Evolutionary conservation across 768 basidiomycete species (phyloP).

Genomic region (Phlebiopsis gigantea): DNA sequence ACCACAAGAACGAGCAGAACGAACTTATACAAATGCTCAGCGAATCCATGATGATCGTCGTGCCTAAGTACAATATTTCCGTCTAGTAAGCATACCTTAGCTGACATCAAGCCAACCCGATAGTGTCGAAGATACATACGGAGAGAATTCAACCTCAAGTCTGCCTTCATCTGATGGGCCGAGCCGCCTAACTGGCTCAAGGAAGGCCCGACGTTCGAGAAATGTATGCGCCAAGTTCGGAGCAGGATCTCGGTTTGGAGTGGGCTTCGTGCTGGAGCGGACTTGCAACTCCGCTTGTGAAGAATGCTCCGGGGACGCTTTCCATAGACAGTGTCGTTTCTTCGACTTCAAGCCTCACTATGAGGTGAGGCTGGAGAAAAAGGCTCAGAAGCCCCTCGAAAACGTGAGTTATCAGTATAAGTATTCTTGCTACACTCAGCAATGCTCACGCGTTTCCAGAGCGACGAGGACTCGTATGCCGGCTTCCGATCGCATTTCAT

Average conservation of each 20-base stretch:
- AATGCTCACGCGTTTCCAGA: constrained; percentile 25
- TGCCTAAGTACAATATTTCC: constrained; percentile 67
- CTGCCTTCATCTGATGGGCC: not conserved
- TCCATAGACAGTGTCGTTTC: constrained; percentile 73
- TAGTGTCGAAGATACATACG: constrained; percentile 22
- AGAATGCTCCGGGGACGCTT: constrained; percentile 53
- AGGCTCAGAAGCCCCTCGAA: constrained; percentile 31
- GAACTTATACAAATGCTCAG: constrained; percentile 83
- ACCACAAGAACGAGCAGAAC: constrained; percentile 59
- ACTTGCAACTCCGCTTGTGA: constrained; percentile 69
- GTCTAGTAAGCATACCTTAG: not conserved
- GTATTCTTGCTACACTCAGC: not conserved
- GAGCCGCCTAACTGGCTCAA: not conserved
- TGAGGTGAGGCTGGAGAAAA: constrained; percentile 57
- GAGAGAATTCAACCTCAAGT: constrained; percentile 6
- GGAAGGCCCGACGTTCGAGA: constrained; percentile 23
- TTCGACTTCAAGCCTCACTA: constrained; percentile 83
- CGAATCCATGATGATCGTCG: constrained; percentile 73
- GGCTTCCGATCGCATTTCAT: constrained; percentile 93
- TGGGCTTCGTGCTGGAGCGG: constrained; percentile 78
- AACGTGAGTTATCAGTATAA: constrained; percentile 50
- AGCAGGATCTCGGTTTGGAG: constrained; percentile 83
- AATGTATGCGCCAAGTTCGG: constrained; percentile 83
- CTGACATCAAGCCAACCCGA: not conserved
- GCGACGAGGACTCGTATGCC: constrained; percentile 66